phyloP scores from a whole-genome alignment of 768 basidiomycete species.

The Xerocomus brunneocitrinus region DNA sequence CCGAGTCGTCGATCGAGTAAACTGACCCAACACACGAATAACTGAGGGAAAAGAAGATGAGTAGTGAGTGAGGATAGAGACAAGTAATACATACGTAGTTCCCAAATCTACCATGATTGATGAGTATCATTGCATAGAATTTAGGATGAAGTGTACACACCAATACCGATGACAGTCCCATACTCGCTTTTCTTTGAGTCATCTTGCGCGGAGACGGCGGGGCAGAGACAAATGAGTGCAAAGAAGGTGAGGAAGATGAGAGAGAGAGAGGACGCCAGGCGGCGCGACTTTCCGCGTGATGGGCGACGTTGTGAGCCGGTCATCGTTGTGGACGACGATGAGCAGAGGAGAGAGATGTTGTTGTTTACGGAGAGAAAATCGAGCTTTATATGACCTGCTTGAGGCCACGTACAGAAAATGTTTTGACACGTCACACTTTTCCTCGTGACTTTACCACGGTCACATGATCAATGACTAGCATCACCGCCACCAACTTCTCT shows the following conservation, averaged over 20 bases:
- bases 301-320: constrained; percentile 35
- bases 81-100: constrained; percentile 60
- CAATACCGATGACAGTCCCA: constrained; percentile 92
- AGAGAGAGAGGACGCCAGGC: constrained; percentile 54
- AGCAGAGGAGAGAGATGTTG: constrained; percentile 6
- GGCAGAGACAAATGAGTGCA: constrained; percentile 69
- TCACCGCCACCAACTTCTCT: no score
- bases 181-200: constrained; percentile 56
- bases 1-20: neutral
- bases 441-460: constrained; percentile 22
- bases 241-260: constrained; percentile 57
- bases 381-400: constrained; percentile 20
- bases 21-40: constrained; percentile 95
- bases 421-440: constrained; percentile 30
- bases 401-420: constrained; percentile 27
- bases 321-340: constrained; percentile 23
- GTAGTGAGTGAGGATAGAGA: neutral
- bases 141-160: constrained; percentile 36
- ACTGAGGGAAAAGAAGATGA: constrained; percentile 37
- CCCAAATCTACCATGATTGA: constrained; percentile 62
- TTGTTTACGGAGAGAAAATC: neutral
- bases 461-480: constrained; percentile 8
- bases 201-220: constrained; percentile 63
- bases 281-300: constrained; percentile 56
- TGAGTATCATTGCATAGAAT: neutral